Base-by-base conservation (phyloP, 352 stramenopile species). In the Ophiocytium majus region DNA sequence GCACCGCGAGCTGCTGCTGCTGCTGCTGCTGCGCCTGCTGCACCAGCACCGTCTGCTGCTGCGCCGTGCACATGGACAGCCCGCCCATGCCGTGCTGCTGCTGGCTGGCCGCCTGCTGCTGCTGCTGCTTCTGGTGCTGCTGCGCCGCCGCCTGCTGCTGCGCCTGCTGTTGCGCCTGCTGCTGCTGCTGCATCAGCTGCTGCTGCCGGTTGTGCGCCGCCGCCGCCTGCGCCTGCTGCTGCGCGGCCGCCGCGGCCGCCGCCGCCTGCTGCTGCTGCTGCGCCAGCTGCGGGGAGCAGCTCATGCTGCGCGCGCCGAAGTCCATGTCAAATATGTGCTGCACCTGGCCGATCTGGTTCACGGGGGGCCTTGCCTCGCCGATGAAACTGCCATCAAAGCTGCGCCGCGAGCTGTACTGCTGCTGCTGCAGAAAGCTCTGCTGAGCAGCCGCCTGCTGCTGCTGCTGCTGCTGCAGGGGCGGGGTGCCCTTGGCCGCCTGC, bases 401-500 rank as follows among this genome's bases (percentile, higher is more conserved):
- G n/a, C n/a, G 43, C 79, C 10, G 35, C 37, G 10, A 9, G 9
- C 10, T 32, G 28, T 81, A 32, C 43, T 83, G 79, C 36, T 10
- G 43, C 64, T 83, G 33, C 64, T 83, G 79, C 10, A 82, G 79
- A 5, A 82, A 35, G 5, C 14, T 5, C 28, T 50, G 37, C 33
- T 81, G 76, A 14, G 5, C 5, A 5, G 33, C 37, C 43, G 5
- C 5, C 37, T 5, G 5, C 76, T 81, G 76, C 76, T 74, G 37
- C 49, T 82, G 79, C 43, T 82, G 5, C 64, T 81, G 63, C 9
- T 83, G 31, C 36, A 19, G 78, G 35, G 36, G 78, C 28, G 19
- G 57, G 28, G 57, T 28, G 28, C 19, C 57, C 57, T 19, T 28
- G 19, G 19, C 17, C 57, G 19, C 17, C 31, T 83, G 79, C 36